Percentiles rank a stretch among this genome's conserved stretches.
Conservation (phyloP, 768 basidiomycete species). For the Mycena latifolia region DNA sequence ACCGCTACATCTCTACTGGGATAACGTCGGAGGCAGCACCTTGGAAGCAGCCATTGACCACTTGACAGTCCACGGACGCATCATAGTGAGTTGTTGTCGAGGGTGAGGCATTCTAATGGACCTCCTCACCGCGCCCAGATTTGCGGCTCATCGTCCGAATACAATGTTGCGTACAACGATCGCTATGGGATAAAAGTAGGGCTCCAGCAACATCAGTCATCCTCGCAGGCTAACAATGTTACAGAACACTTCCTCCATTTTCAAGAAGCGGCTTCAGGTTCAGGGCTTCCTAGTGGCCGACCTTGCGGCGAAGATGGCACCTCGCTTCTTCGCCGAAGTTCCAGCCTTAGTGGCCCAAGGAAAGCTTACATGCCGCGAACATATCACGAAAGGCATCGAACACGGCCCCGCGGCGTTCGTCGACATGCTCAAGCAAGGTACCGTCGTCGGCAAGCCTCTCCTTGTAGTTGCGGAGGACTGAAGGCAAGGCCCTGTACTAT, state of each 20-base stretch:
- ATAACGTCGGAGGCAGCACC: slow-evolving; percentile 57
- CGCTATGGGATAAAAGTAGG: slow-evolving; percentile 30
- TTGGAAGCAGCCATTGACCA: slow-evolving; percentile 56
- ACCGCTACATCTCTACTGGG: slow-evolving; percentile 39
- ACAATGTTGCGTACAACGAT: slow-evolving; percentile 22
- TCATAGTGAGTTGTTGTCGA: slow-evolving; percentile 40
- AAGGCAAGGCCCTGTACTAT: too few relatives aligned
- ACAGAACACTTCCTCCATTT: slow-evolving; percentile 47
- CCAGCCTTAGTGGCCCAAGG: slow-evolving; percentile 53
- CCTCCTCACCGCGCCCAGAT: not conserved
- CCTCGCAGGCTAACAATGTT: too few relatives aligned
- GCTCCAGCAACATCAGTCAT: not conserved
- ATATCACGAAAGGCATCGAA: slow-evolving; percentile 52
- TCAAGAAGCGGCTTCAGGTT: slow-evolving; percentile 51
- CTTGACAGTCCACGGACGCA: slow-evolving; percentile 52
- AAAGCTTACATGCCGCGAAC: slow-evolving; percentile 53
- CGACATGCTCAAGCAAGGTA: slow-evolving; percentile 43
- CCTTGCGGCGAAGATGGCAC: slow-evolving; percentile 44
- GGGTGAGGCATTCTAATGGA: not conserved
- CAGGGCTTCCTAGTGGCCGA: slow-evolving; percentile 50
- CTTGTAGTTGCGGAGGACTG: not conserved
- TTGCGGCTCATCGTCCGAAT: slow-evolving; percentile 44
- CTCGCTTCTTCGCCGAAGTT: slow-evolving; percentile 51
- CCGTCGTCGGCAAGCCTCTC: slow-evolving; percentile 2
- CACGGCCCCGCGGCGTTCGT: slow-evolving; percentile 52